Conservation (phyloP, 2,329 filamentous ascomycete species). For the Daldinia sp. region DNA sequence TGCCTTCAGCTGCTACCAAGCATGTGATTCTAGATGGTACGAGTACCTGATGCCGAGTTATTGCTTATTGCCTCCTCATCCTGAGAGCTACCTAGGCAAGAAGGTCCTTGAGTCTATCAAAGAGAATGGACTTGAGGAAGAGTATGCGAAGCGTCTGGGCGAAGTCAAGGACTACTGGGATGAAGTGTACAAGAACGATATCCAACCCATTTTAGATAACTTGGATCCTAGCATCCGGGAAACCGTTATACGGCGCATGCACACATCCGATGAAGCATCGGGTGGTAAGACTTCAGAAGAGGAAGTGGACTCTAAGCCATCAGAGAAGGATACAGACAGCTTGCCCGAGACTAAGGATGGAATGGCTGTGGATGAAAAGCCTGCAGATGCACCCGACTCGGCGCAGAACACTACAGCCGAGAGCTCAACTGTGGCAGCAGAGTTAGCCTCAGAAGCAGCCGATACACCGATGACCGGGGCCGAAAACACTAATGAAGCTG, state of each 20-base stretch:
- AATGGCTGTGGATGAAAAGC: slow-evolving; percentile 14
- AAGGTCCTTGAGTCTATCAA: slow-evolving; percentile 83
- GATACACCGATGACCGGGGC: slow-evolving; percentile 38
- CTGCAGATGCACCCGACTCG: slow-evolving; percentile 26
- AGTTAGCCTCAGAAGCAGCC: slow-evolving; percentile 46
- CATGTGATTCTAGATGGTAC: slow-evolving; percentile 95
- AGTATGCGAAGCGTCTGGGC: slow-evolving; percentile 75
- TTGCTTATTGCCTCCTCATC: slow-evolving; percentile 91
- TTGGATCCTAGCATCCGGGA: slow-evolving; percentile 74
- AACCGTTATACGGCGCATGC: slow-evolving; percentile 72
- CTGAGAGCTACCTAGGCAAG: slow-evolving; percentile 85
- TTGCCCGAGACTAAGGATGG: slow-evolving; percentile 26
- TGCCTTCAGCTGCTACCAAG: slow-evolving; percentile 92
- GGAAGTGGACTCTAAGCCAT: slow-evolving; percentile 38
- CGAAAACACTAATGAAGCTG: slow-evolving; percentile 31
- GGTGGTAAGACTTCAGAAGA: slow-evolving; percentile 26
- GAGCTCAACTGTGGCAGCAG: slow-evolving; percentile 5
- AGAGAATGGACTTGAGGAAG: slow-evolving; percentile 77
- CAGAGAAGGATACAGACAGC: slow-evolving; percentile 29
- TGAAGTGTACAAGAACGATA: slow-evolving; percentile 81
- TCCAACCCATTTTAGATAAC: slow-evolving; percentile 75
- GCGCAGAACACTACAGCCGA: slow-evolving; percentile 17
- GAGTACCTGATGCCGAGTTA: slow-evolving; percentile 97
- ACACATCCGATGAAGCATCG: slow-evolving; percentile 51
- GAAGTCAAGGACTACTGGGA: slow-evolving; percentile 88